Percentiles rank a stretch among this genome's conserved stretches.
Conservation (phyloP, 2,329 filamentous ascomycete genomes). For the Trichoderma lentiforme region DNA sequence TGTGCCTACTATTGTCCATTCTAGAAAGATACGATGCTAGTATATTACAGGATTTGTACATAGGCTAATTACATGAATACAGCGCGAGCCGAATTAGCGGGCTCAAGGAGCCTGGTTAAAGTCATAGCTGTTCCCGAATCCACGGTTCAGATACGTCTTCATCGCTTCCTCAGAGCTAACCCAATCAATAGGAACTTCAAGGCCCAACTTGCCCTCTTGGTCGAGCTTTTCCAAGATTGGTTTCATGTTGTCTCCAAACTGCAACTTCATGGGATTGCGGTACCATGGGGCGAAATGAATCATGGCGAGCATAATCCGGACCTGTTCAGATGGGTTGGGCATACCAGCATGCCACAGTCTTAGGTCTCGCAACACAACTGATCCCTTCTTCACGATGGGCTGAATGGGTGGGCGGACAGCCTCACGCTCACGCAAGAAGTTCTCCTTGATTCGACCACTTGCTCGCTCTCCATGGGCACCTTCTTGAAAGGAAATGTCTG, state of each 20-base stretch:
- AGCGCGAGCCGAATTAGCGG: background rate
- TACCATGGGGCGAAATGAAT: constrained; percentile 60
- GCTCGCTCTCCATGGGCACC: constrained; percentile 50
- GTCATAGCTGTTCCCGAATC: constrained; percentile 61
- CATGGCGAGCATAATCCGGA: constrained; percentile 58
- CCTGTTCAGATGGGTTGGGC: constrained; percentile 51
- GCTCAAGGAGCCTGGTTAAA: constrained; percentile 45
- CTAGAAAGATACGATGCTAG: background rate
- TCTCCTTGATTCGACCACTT: constrained; percentile 47
- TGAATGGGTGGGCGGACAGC: constrained; percentile 44
- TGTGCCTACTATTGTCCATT: background rate
- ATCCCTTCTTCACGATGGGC: constrained; percentile 51
- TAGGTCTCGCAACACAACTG: constrained; percentile 56
- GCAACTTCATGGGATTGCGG: constrained; percentile 53
- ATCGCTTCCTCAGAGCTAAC: constrained; percentile 40
- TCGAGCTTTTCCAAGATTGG: constrained; percentile 45
- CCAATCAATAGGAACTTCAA: constrained; percentile 53
- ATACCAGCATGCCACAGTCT: constrained; percentile 63
- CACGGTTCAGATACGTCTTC: constrained; percentile 50
- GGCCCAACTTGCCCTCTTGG: constrained; percentile 29
- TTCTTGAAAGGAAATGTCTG: constrained; percentile 41
- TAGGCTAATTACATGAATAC: background rate
- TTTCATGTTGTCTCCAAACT: constrained; percentile 49
- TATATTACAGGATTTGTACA: background rate
- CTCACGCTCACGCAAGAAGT: constrained; percentile 38